Base-by-base conservation (phyloP, 495 filamentous ascomycete genomes). In the Podospora appendiculata region DNA sequence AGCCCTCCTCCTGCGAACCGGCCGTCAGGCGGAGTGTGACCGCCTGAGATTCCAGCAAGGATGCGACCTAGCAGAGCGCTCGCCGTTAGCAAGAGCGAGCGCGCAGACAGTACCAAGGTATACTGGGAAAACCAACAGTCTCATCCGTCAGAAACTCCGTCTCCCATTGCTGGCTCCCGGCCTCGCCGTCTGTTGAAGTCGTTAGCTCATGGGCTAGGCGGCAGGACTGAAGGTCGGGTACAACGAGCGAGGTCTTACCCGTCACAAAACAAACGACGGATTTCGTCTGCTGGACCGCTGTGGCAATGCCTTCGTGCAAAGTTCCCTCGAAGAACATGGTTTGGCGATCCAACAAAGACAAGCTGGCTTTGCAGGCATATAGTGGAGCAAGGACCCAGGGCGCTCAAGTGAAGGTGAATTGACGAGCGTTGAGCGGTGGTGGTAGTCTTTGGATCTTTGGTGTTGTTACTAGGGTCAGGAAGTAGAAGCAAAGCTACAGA, bases 291-390 rank as follows among this genome's bases (percentile, higher is more conserved):
- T 79, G 78, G 10, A 96, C 70, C 16, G 93, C 89, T 18, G 78
- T 66, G 7, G 77, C 71, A 58, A 97, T 92, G 45, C 88, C 92
- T 47, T 83, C 81, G 59, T 92, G 83, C 7, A 96, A 69, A 53
- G 78, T 80, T 17, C 91, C 92, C 46, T 83, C 51, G 60, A 85
- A 93, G 69, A 96, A 97, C 77, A 92, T 86, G 6, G 40, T 72
- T 25, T 25, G 25, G 5, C 57, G 34, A 47, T 11, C 8, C 11
- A 7, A 7, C n/a, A 3, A 40, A 3, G 7, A 3, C 10, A 11
- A 14, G 25, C 25, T 25, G 25, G 25, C 2, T 5, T 25, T 25
- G 25, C 25, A 25, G 5, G n/a, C n/a, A 25, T 25, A 25, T 25
- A 25, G 25, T 5, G 5, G 25, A 25, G 25, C 5, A 25, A 25